Base-by-base conservation (phyloP, 2,329 filamentous ascomycete species). In the Fusarium sp. region DNA sequence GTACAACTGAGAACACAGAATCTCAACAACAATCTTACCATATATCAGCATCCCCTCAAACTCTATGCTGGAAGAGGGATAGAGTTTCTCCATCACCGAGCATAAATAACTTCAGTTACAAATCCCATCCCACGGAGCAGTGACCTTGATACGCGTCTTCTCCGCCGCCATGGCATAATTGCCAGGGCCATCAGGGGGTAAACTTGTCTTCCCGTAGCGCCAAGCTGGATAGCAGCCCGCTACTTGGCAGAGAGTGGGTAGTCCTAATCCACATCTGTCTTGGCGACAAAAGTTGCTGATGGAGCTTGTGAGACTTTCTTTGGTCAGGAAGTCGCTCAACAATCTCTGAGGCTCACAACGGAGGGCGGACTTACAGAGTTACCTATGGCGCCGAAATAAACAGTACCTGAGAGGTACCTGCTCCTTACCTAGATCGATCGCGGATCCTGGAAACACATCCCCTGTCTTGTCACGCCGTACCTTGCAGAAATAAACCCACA, bases 401-500 rank as follows among this genome's bases (percentile, higher is more conserved):
- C 49, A 53, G 50, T 64, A 53, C 65, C 57, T 68, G 18, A 44
- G 22, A 64, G 49, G 45, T 68, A 68, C 64, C 39, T 68, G 27
- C 31, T 56, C 50, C 35, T n/a, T 38, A 27, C 49, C 49, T 68
- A 71, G 70, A 73, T 73, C 71, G 71, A 73, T 73, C 67, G 71
- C 8, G 67, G 58, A 71, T 73, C 63, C 70, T 64, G 57, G 58
- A 39, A 44, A 53, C 47, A 56, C 33, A 22, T 56, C 41, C 52
- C 70, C 54, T 73, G 70, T 60, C 52, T 63, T 56, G 44, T 63
- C 42, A 25, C 42, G 44, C 50, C 50, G 71, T 73, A 71, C 71
- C 71, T 73, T 73, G 71, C 71, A 73, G 71, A 36, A 53, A 46
- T 49, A 15, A 59, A 65, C 63, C 71, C 70, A 73, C 71, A 72